These are phyloP conservation scores for Thamnidium elegans DNA, from an alignment of 192 early-diverging fungal species.

Conservation along the genomic window DNA sequence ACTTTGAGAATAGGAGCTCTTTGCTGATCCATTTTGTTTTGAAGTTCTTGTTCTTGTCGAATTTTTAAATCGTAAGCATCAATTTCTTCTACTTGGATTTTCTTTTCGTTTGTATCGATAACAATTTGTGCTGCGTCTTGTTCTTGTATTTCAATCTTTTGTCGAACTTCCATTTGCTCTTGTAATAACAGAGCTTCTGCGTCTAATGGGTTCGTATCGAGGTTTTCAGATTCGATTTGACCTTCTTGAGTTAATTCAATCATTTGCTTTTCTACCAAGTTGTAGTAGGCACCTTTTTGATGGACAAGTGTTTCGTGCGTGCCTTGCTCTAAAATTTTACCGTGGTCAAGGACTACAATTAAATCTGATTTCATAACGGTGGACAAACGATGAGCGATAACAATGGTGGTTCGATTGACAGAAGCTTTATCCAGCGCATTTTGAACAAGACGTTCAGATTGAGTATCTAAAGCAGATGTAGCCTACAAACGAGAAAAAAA, in stretches of 20 bases:
- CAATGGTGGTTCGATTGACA: constrained; percentile 79
- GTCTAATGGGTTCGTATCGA: background rate
- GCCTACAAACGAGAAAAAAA: constrained; percentile 30
- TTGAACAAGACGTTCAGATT: constrained; percentile 75
- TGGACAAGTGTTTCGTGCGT: constrained; percentile 70
- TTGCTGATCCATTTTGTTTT: constrained; percentile 36
- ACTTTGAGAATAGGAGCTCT: constrained; percentile 56
- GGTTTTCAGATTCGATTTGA: background rate
- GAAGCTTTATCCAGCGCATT: constrained; percentile 73
- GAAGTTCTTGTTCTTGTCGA: constrained; percentile 35
- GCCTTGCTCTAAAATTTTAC: constrained; percentile 69
- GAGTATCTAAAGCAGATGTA: constrained; percentile 82
- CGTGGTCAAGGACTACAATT: constrained; percentile 80
- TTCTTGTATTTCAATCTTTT: background rate
- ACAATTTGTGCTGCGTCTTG: background rate
- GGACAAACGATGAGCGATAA: constrained; percentile 88
- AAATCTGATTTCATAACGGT: constrained; percentile 81
- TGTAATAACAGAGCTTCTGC: constrained; percentile 3
- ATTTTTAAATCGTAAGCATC: constrained; percentile 33
- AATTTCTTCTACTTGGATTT: background rate
- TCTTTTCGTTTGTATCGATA: background rate
- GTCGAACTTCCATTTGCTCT: constrained; percentile 8
- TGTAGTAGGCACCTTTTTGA: constrained; percentile 57
- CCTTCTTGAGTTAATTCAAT: constrained; percentile 38
- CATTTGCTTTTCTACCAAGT: constrained; percentile 68